Evolutionary conservation across 768 basidiomycete species (phyloP), one percentile per base, ranked within the genome.

Genomic region (Amanita rimosa): DNA sequence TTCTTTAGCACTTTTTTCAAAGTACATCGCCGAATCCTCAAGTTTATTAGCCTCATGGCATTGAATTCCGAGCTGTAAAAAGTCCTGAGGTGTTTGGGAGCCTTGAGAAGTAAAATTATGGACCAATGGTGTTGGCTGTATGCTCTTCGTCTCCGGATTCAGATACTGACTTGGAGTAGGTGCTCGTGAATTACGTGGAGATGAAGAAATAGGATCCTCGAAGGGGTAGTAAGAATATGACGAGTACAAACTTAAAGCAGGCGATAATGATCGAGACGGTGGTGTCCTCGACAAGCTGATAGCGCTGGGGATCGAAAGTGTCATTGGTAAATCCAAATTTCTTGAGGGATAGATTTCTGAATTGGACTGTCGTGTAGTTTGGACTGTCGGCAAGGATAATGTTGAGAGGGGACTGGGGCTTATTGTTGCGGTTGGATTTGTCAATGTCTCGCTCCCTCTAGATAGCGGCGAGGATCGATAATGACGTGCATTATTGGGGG

Each of bases 11-110:
- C 81, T 79, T 64, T 74, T 75, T 66, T 91, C 87, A 59, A 91
- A 90, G 62, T 71, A 87, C 21, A 62, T 58, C 0, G 85, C 87
- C 9, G 83, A 82, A 56, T 86, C 83, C 39, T 60, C 59, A 4
- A 91, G 68, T 37, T 77, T 71, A 60, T 88, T 82, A 26, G 79
- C 76, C 62, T 89, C 83, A 57, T 91, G 88, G 58, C 79, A 78
- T 54, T 74, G 72, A 53, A 91, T 91, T 4, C 88, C 88, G 8
- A 86, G 69, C 53, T 83, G 81, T 36, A 91, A 72, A 53, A 72
- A 85, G 31, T 85, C 79, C 50, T 84, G 75, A 2, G 88, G 71
- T 11, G 76, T 78, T 37, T 38, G 50, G 42, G 52, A 44, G 41
- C 46, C 39, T 40, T 50, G 22, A 54, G 58, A 6, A 58, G 54